Conservation (phyloP, 306 rosid genomes). For the Prunus mume region DNA sequence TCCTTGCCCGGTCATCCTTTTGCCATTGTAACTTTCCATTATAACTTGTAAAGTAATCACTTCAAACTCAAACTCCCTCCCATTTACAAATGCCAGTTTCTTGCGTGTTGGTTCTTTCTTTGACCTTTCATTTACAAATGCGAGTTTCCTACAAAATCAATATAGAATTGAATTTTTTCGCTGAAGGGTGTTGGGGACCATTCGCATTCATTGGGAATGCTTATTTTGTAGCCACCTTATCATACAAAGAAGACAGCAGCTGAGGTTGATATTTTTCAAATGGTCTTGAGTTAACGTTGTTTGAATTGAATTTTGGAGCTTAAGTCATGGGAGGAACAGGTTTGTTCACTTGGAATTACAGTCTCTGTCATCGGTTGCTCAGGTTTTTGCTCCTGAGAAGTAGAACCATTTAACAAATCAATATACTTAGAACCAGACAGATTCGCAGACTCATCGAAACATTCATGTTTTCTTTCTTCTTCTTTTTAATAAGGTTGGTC, state of each 20-base stretch:
- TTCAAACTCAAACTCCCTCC: not conserved
- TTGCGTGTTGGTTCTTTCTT: not conserved
- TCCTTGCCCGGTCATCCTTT: conserved; percentile 87
- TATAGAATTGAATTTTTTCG: not conserved
- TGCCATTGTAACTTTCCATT: conserved; percentile 50
- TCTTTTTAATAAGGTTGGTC: too few relatives aligned
- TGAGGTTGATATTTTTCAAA: not conserved
- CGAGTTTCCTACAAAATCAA: too few relatives aligned
- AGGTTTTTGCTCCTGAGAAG: not conserved
- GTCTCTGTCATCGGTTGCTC: not conserved
- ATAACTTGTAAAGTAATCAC: not conserved
- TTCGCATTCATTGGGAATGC: not conserved
- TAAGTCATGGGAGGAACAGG: not conserved
- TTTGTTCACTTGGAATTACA: not conserved
- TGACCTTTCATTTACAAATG: too few relatives aligned
- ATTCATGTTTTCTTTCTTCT: too few relatives aligned
- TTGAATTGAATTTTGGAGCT: not conserved
- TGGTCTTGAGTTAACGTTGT: not conserved
- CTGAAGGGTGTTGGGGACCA: not conserved
- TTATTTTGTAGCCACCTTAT: too few relatives aligned
- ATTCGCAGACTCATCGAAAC: too few relatives aligned
- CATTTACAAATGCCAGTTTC: conserved; percentile 3
- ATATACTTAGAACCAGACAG: too few relatives aligned
- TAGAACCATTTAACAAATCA: too few relatives aligned
- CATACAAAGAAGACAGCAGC: not conserved